Evolutionary conservation across 306 rosid genomes (phyloP), one percentile per base, ranked within the genome.

Genomic region (Alnus rubra): DNA sequence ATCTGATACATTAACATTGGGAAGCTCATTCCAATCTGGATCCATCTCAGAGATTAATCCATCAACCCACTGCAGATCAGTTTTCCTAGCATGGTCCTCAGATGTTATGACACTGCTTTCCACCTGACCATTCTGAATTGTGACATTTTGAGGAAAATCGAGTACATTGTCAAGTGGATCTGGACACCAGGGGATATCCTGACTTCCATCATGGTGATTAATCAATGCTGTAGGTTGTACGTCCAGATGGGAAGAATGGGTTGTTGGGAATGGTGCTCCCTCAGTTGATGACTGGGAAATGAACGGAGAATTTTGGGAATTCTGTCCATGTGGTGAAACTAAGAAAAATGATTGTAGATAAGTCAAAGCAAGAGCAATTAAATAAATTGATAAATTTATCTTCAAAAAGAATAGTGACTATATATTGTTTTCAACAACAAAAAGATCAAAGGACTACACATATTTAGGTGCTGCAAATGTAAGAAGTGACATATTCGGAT

Each of bases 21-120:
- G 90, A 73, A 94, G 90, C 73, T 89, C 97, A 84, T 65, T 80
- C 93, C 94, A 94, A 81, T 84, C 88, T 58, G 89, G 89, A 73
- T 86, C 97, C 83, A 91, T 88, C 71, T 83, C 88, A 1, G 93
- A 81, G 82, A 91, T 94, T 76, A 89, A 83, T 51, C 81, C 90
- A 80, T 87, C 97, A 59, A 85, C 90, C 98, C 97, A 92, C 78
- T 88, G 94, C 83, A 90, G 86, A 76, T 89, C 90, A 65, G 88
- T 45, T 85, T 78, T 86, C 77, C 83, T 88, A 39, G 81, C 77
- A 69, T 79, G 88, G 53, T 86, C 92, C 15, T 82, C 93, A 1
- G 88, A 74, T 49, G 79, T 56, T 58, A 88, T 71, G 72, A 58
- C 87, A 81, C 82, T 39, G 65, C 74, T 68, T 86, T 88, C 92